Percentiles rank a stretch among this genome's conserved stretches.
These are phyloP conservation scores for Fusarium circinatum DNA, from an alignment of 2,329 filamentous ascomycete species.

Conservation along the genomic window DNA sequence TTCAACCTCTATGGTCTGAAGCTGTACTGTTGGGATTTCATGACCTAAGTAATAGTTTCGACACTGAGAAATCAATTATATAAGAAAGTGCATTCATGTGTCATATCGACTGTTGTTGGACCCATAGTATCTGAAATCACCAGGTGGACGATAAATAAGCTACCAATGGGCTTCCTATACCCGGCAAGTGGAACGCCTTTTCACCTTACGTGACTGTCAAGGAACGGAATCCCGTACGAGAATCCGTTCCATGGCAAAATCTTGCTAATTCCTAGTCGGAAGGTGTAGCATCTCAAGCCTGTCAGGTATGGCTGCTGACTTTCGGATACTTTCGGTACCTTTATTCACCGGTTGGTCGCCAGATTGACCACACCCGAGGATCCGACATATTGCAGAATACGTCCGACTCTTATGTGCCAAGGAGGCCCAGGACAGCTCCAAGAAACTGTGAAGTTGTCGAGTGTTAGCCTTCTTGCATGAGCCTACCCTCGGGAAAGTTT, in stretches of 20 bases:
- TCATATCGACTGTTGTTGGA: background rate
- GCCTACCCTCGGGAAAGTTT: too few species aligned
- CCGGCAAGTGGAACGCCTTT: accelerated
- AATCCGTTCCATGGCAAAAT: too few species aligned
- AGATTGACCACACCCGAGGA: background rate
- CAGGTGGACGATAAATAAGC: too few species aligned
- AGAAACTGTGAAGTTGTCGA: accelerated
- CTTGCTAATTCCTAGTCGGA: background rate
- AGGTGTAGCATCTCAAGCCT: background rate
- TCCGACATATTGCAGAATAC: accelerated
- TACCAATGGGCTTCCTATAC: too few species aligned
- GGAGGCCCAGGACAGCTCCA: accelerated
- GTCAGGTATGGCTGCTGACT: background rate
- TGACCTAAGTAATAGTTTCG: accelerated
- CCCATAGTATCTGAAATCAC: background rate
- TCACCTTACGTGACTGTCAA: accelerated
- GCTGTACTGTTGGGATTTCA: background rate
- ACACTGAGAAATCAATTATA: background rate
- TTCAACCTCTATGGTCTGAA: background rate
- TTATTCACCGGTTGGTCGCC: accelerated
- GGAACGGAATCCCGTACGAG: background rate
- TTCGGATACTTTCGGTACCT: background rate
- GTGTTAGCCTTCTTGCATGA: background rate
- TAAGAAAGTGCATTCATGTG: background rate
- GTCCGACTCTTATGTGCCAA: background rate